A percentile compares a stretch with the other conserved stretches of the same genome.
Evolutionary conservation across 2,329 filamentous ascomycete genomes (phyloP).

Genomic region (Microsporum canis): DNA sequence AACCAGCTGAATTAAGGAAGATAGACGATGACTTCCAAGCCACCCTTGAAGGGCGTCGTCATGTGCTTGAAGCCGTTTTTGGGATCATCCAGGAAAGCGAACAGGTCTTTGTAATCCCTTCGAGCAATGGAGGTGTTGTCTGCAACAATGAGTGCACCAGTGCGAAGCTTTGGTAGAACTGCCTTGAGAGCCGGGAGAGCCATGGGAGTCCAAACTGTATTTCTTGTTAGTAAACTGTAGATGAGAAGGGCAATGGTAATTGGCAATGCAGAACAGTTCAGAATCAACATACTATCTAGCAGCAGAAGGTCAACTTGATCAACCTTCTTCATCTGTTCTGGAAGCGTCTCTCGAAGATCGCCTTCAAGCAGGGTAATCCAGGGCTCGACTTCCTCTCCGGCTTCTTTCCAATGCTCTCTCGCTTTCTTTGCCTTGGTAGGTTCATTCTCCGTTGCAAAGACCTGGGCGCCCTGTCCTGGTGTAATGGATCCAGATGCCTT

Average conservation of each 20-base stretch:
- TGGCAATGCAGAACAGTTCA: neutral
- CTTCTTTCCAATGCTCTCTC: conserved; percentile 42
- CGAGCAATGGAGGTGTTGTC: conserved; percentile 39
- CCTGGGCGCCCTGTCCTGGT: conserved; percentile 28
- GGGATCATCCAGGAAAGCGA: conserved; percentile 36
- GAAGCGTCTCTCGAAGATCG: conserved; percentile 47
- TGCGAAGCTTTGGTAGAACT: conserved; percentile 36
- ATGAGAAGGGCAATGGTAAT: neutral
- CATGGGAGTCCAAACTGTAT: conserved; percentile 45
- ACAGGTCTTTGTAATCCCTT: conserved; percentile 38
- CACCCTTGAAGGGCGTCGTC: conserved; percentile 40
- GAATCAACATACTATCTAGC: conserved; percentile 46
- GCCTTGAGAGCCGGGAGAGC: conserved; percentile 43
- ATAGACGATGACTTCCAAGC: conserved; percentile 38
- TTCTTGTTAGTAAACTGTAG: neutral
- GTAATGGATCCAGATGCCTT: conserved; percentile 8
- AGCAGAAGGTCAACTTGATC: conserved; percentile 44
- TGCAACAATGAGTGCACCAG: conserved; percentile 39
- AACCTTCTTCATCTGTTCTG: conserved; percentile 32
- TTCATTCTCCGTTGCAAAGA: conserved; percentile 53
- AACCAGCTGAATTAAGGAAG: conserved; percentile 11
- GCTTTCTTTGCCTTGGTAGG: conserved; percentile 42
- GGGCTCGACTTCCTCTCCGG: conserved; percentile 39
- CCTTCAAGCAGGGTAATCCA: conserved; percentile 49
- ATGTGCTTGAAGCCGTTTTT: conserved; percentile 41